Base-by-base conservation (phyloP, 495 filamentous ascomycete species). In the Xylaria castorea region DNA sequence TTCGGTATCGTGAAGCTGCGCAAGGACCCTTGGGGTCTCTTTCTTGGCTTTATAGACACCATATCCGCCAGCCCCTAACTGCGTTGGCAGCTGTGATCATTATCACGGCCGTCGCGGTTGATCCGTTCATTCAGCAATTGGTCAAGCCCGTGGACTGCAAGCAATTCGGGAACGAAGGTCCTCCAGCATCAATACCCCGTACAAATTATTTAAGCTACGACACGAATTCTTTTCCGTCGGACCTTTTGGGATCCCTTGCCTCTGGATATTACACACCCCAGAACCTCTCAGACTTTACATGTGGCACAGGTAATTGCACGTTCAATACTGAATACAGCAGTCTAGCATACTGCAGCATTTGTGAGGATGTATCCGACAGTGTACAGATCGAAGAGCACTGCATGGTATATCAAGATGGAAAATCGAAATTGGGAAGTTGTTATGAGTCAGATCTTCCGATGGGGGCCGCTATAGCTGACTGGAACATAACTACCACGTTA, bases 21-120 rank as follows among this genome's bases (percentile, higher is more conserved):
- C 50, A 58, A 18, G 76, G 73, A 18, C 71, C 75, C 0, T 30
- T 64, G 38, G 76, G 76, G 8, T 71, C 76, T 5, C 60, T 71
- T 48, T 34, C 27, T 46, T 53, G 73, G 53, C 38, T 78, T 25
- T 36, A 12, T 67, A 53, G 12, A 51, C 20, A 67, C 48, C 44
- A 53, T 42, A 12, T 48, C 5, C 64, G 44, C 27, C 64, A 67
- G 48, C 64, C 64, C 18, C 30, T 67, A 44, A 53, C 48, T n/a
- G 64, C 64, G 1, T 25, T 67, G 14, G 64, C 44, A 48, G 64
- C 64, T 36, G 11, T 38, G 2, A 67, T 67, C 32, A 11, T 50
- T n/a, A 50, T 67, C 34, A 12, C 48, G 18, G 42, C 64, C 20
- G 38, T 67, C 42, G 64, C 44, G 1, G 48, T 67, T n/a, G 64